phyloP scores from a whole-genome alignment of 257 asterid species.

The Forsythia suspensa region DNA sequence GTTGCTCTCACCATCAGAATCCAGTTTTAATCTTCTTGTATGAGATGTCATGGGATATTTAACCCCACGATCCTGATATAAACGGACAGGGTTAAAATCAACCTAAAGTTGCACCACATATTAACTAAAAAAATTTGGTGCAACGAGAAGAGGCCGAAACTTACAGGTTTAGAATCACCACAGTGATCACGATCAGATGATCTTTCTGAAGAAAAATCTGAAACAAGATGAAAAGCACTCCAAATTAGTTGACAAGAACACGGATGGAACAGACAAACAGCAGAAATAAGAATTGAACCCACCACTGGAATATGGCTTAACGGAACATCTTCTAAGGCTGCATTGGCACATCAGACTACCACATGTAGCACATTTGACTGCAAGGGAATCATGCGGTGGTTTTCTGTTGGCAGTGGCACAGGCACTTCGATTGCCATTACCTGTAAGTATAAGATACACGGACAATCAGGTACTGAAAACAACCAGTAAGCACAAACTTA shows the following conservation, averaged over 20 bases:
- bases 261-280: background rate
- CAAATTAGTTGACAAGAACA: background rate
- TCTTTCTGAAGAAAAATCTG: slow-evolving; percentile 44
- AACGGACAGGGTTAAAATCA: slow-evolving; percentile 10
- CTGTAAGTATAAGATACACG: slow-evolving; percentile 32
- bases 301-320: slow-evolving; percentile 47
- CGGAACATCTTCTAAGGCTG: slow-evolving; percentile 24
- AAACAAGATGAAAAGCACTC: slow-evolving; percentile 9
- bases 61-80: slow-evolving; percentile 35
- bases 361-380: slow-evolving; percentile 41
- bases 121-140: slow-evolving; percentile 15
- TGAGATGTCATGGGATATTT: slow-evolving; percentile 29
- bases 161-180: slow-evolving; percentile 37
- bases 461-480: slow-evolving; percentile 34
- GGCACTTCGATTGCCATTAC: slow-evolving; percentile 31
- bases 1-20: slow-evolving; percentile 43
- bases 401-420: slow-evolving; percentile 28
- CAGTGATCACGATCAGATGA: slow-evolving; percentile 17
- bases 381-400: slow-evolving; percentile 26
- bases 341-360: slow-evolving; percentile 31
- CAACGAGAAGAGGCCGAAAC: slow-evolving; percentile 29
- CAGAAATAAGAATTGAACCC: slow-evolving; percentile 22
- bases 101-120: slow-evolving; percentile 13
- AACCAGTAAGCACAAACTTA: slow-evolving; percentile 34
- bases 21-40: slow-evolving; percentile 28